Percentiles rank a stretch among this genome's conserved stretches.
Evolutionary conservation across 495 filamentous ascomycete species (phyloP).

Genomic region (Niebla homalea): DNA sequence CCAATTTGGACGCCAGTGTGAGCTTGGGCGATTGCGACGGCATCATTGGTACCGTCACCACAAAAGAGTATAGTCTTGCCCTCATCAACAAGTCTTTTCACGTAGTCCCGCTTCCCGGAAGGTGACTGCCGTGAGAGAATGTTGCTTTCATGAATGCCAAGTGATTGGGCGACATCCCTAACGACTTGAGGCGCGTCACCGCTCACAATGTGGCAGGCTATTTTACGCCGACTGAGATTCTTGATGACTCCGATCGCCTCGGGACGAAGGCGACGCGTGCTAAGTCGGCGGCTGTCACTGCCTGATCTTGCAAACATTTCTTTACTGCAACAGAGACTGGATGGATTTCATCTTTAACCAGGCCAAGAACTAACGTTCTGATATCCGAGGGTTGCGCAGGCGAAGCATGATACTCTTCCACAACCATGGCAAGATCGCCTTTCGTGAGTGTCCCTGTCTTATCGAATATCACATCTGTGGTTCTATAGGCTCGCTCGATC

Average conservation of each 20-base stretch:
- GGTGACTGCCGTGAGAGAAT: slow-evolving; percentile 41
- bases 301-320: slow-evolving; percentile 30
- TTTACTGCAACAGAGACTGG: slow-evolving; percentile 52
- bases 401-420: slow-evolving; percentile 21
- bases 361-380: slow-evolving; percentile 29
- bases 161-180: slow-evolving; percentile 32
- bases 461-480: slow-evolving; percentile 64
- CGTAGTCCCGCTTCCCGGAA: slow-evolving; percentile 48
- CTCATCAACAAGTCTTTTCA: slow-evolving; percentile 26
- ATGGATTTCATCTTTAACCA: slow-evolving; percentile 45
- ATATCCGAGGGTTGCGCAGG: slow-evolving; percentile 10
- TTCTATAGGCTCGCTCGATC: slow-evolving; percentile 49
- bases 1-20: slow-evolving; percentile 59
- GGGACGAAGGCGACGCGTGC: slow-evolving; percentile 37
- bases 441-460: slow-evolving; percentile 70
- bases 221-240: slow-evolving; percentile 36
- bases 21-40: slow-evolving; percentile 58
- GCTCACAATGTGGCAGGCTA: slow-evolving; percentile 50
- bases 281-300: slow-evolving; percentile 24
- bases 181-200: slow-evolving; percentile 59
- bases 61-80: slow-evolving; percentile 42
- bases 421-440: slow-evolving; percentile 40
- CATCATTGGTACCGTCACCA: slow-evolving; percentile 76
- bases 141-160: slow-evolving; percentile 37
- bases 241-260: slow-evolving; percentile 39